Conservation (phyloP, 2,329 filamentous ascomycete genomes). For the Ceratocystis albifundus region DNA sequence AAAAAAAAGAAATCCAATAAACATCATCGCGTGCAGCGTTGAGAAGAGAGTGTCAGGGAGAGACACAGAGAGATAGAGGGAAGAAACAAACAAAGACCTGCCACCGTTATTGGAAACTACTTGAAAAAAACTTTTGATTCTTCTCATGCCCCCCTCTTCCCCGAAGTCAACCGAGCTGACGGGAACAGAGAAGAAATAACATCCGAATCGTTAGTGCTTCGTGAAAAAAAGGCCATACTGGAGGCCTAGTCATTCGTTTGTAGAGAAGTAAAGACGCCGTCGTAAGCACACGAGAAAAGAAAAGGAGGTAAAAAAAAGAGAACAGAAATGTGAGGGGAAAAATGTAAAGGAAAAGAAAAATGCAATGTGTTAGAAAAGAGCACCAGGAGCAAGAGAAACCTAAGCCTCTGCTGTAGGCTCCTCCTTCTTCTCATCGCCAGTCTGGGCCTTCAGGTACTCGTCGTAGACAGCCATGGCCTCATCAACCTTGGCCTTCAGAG, state of each 20-base stretch:
- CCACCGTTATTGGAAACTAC: constrained; percentile 19
- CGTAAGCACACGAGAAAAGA: constrained; percentile 14
- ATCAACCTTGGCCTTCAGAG: constrained; percentile 89
- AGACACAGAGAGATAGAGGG: constrained; percentile 12
- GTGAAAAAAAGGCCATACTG: constrained; percentile 14
- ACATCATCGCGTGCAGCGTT: constrained; percentile 9
- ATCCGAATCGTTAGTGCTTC: constrained; percentile 19
- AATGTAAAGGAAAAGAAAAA: constrained; percentile 12
- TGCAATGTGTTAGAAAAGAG: constrained; percentile 25
- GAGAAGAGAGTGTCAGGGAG: constrained; percentile 14
- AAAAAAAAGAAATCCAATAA: constrained; percentile 13
- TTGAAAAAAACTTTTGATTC: constrained; percentile 20
- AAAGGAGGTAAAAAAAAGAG: constrained; percentile 5
- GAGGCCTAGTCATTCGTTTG: constrained; percentile 17
- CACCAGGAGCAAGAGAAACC: constrained; percentile 22
- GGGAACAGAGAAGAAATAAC: constrained; percentile 8
- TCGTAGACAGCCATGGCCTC: constrained; percentile 96
- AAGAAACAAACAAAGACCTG: constrained; percentile 21
- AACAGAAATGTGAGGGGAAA: constrained; percentile 7
- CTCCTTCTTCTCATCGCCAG: constrained; percentile 40
- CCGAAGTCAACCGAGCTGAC: background rate
- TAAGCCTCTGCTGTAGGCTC: constrained; percentile 36
- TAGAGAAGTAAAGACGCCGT: constrained; percentile 13
- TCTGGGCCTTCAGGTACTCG: constrained; percentile 90
- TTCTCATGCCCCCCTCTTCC: background rate